Conservation (phyloP, 139 green algal genomes). For the Picochlorum sp. region DNA sequence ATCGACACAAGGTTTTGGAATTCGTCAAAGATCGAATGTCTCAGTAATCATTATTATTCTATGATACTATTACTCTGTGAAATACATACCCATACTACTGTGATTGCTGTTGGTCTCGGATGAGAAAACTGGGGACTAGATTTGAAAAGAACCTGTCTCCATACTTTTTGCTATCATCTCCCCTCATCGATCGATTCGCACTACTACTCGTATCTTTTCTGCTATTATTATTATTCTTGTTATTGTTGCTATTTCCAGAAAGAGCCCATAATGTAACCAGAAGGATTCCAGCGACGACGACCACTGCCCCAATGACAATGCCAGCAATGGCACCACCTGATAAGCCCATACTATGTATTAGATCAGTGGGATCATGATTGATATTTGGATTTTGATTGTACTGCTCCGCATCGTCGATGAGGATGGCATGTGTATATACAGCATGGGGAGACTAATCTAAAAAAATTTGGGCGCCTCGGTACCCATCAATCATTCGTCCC, state of each 20-base stretch:
- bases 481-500: no score
- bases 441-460: no score
- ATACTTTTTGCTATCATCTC: neutral
- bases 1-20: slow-evolving; percentile 14
- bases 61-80: no score
- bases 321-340: slow-evolving; percentile 7
- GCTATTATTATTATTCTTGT: neutral
- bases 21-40: slow-evolving; percentile 31
- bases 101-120: slow-evolving; percentile 1
- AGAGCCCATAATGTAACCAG: slow-evolving; percentile 3
- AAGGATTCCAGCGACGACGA: neutral
- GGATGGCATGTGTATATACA: no score
- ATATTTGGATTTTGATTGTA: no score
- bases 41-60: slow-evolving; percentile 4
- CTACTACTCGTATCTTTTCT: neutral
- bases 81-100: neutral
- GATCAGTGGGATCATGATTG: no score
- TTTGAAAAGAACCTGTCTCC: slow-evolving; percentile 23
- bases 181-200: neutral
- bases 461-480: neutral
- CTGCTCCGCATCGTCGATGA: no score
- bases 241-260: neutral
- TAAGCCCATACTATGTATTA: neutral
- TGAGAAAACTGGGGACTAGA: slow-evolving; percentile 11
- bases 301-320: slow-evolving; percentile 14